A percentile compares a stretch with the other conserved stretches of the same genome.
phyloP scores from a whole-genome alignment of 139 green algal species.

The Chlamydomonas sphaeroides region DNA sequence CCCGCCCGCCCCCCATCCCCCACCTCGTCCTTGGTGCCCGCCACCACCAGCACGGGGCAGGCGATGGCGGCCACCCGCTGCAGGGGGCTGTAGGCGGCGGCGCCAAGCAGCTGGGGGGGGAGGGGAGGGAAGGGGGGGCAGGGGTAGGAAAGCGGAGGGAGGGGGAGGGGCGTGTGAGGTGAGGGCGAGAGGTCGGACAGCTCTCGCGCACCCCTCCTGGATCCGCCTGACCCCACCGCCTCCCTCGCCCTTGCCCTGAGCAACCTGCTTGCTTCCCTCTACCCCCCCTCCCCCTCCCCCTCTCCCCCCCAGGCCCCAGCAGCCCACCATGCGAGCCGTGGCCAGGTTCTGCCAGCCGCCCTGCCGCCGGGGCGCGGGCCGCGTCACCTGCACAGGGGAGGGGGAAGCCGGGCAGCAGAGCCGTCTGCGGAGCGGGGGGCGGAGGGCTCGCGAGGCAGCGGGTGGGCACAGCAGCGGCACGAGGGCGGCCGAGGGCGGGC shows the following conservation, averaged over 20 bases:
- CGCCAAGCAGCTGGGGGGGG: conserved; percentile 11
- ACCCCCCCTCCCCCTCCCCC: no score
- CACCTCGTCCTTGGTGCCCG: conserved; percentile 31
- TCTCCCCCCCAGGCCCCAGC: neutral
- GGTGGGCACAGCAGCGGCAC: no score
- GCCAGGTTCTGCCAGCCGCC: conserved; percentile 44
- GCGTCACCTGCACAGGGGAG: conserved; percentile 11
- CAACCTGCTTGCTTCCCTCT: no score
- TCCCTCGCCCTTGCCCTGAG: no score
- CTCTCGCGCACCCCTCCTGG: no score
- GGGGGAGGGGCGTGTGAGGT: no score
- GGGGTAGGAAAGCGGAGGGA: neutral
- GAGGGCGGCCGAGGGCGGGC: neutral
- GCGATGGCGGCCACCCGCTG: neutral
- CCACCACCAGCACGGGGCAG: conserved; percentile 38
- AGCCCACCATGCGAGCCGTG: conserved; percentile 34
- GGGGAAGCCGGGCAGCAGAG: no score
- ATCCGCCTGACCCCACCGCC: no score
- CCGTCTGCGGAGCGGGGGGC: no score
- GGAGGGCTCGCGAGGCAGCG: neutral
- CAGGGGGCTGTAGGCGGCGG: conserved; percentile 29
- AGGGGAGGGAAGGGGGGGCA: neutral
- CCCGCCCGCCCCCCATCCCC: no score
- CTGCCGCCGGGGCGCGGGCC: conserved; percentile 22
- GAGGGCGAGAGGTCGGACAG: no score